Percentiles rank a stretch among this genome's conserved stretches.
phyloP scores from a whole-genome alignment of 2,329 filamentous ascomycete genomes.

The Cladosporium sp. region DNA sequence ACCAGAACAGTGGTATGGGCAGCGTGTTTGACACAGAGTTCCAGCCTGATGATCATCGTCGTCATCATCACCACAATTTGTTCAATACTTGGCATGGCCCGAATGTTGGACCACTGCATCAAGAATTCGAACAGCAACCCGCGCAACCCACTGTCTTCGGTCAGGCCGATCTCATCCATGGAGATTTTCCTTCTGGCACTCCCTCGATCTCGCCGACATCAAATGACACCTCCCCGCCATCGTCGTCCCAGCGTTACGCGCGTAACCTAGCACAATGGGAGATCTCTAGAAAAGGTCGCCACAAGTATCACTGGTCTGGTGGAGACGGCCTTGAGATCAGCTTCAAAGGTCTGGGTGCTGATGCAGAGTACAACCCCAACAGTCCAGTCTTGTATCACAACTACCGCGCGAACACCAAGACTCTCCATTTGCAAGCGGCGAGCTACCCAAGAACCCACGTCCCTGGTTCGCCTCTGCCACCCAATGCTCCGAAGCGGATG shows the following conservation, averaged over 20 bases:
- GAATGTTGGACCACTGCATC: background rate
- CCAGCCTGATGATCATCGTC: background rate
- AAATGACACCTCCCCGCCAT: constrained; percentile 14
- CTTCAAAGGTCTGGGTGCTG: constrained; percentile 30
- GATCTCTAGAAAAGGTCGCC: constrained; percentile 1
- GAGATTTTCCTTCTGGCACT: background rate
- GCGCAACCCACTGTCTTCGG: background rate
- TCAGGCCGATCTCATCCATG: background rate
- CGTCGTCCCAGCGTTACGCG: background rate
- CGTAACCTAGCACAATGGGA: background rate
- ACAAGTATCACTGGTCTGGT: constrained; percentile 30
- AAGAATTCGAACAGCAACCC: background rate
- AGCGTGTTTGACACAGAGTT: background rate
- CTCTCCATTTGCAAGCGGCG: constrained; percentile 3
- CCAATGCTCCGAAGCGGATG: constrained; percentile 4
- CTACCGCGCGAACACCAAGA: background rate
- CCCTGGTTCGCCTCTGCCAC: background rate
- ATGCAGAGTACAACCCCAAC: constrained; percentile 25
- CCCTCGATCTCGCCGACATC: constrained; percentile 14
- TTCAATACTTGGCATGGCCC: background rate
- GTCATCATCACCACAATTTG: background rate
- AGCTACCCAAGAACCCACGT: background rate
- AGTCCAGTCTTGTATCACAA: constrained; percentile 8
- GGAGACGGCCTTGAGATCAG: constrained; percentile 34
- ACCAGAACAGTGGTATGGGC: background rate